These are phyloP conservation scores for Polyporus tsugae DNA, from an alignment of 1,284 basidiomycete genomes.

Conservation along the genomic window DNA sequence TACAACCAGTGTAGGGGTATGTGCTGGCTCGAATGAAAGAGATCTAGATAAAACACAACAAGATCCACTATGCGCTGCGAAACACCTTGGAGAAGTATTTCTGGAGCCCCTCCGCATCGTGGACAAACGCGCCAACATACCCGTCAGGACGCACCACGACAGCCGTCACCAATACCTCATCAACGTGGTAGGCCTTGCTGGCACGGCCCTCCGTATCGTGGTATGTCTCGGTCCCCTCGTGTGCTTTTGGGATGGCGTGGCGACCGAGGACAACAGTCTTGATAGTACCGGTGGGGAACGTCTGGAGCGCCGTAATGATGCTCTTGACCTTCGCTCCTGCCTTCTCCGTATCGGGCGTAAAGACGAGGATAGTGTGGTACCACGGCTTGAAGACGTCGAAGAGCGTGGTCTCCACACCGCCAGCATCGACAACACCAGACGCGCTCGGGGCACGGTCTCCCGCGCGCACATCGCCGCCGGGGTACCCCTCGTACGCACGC, in stretches of 20 bases:
- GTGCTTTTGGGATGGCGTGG: slow-evolving; percentile 10
- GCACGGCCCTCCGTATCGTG: slow-evolving; percentile 33
- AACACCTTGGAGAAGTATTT: slow-evolving; percentile 26
- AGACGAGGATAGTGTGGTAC: slow-evolving; percentile 41
- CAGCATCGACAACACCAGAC: too few relatives aligned
- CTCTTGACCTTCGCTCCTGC: too few relatives aligned
- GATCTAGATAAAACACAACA: too few relatives aligned
- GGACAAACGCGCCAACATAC: slow-evolving; percentile 35
- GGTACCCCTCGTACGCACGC: slow-evolving; percentile 23
- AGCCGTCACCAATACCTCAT: slow-evolving; percentile 16
- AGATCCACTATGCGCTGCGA: background rate
- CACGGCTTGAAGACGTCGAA: slow-evolving; percentile 36
- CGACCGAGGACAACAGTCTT: slow-evolving; percentile 18
- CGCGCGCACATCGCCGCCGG: slow-evolving; percentile 40
- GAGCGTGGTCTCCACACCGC: slow-evolving; percentile 33
- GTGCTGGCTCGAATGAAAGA: too few relatives aligned
- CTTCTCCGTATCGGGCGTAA: too few relatives aligned
- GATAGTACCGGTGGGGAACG: background rate
- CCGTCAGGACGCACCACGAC: slow-evolving; percentile 39
- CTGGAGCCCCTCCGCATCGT: slow-evolving; percentile 26
- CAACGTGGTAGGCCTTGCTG: slow-evolving; percentile 29
- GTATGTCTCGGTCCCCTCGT: slow-evolving; percentile 1
- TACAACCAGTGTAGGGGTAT: too few relatives aligned
- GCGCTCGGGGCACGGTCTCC: slow-evolving; percentile 58
- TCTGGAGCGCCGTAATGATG: slow-evolving; percentile 5